phyloP scores from a whole-genome alignment of 2,329 filamentous ascomycete genomes.

The Coniella lustricola region DNA sequence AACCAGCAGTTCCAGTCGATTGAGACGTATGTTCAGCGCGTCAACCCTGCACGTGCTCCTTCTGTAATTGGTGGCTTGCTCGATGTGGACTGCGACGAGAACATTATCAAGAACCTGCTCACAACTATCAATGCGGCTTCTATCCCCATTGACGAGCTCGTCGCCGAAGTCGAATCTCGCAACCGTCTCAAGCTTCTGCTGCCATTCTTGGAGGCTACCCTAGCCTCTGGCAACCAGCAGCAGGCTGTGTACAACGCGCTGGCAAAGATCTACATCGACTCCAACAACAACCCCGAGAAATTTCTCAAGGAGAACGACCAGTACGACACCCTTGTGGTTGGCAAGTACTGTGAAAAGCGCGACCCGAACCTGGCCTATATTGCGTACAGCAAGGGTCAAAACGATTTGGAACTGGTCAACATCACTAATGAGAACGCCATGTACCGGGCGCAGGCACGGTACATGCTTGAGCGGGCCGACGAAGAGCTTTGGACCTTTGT shows the following conservation, averaged over 20 bases:
- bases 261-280: constrained; percentile 99
- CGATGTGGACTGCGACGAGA: constrained; percentile 95
- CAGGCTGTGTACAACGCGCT: constrained; percentile 95
- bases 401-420: constrained; percentile 92
- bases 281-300: constrained; percentile 94
- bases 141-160: constrained; percentile 91
- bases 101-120: constrained; percentile 88
- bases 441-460: constrained; percentile 96
- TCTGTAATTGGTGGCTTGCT: constrained; percentile 88
- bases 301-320: constrained; percentile 97
- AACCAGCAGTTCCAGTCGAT: constrained; percentile 99
- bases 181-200: constrained; percentile 93
- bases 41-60: constrained; percentile 86
- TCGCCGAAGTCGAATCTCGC: constrained; percentile 87
- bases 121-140: constrained; percentile 74
- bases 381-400: constrained; percentile 92
- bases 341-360: constrained; percentile 98
- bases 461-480: constrained; percentile 86
- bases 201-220: constrained; percentile 89
- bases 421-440: constrained; percentile 99
- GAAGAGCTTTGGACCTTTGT: constrained; percentile 91
- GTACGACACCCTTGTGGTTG: constrained; percentile 86
- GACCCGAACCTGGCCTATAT: constrained; percentile 95
- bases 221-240: constrained; percentile 87
- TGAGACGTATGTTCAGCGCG: constrained; percentile 93